Percentiles rank a stretch among this genome's conserved stretches.
Evolutionary conservation across 2,329 filamentous ascomycete genomes (phyloP).

Genomic region (Didymella pinodella): DNA sequence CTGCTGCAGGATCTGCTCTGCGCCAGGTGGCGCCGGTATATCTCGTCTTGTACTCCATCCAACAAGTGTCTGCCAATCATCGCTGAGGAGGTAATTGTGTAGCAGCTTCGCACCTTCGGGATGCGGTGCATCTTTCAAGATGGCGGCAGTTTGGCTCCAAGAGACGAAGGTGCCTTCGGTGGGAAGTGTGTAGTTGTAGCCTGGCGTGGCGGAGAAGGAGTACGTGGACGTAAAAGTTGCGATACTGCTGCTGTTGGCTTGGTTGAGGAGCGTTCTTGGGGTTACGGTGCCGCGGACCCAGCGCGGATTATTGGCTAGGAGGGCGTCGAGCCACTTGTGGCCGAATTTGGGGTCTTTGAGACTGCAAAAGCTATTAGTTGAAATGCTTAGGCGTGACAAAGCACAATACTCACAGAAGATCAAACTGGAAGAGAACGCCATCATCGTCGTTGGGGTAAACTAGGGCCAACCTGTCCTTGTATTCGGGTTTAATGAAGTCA

Average conservation of each 20-base stretch:
- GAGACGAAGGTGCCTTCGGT: slow-evolving; percentile 53
- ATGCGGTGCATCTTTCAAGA: slow-evolving; percentile 59
- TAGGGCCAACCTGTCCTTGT: slow-evolving; percentile 62
- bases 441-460: slow-evolving; percentile 68
- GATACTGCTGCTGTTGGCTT: slow-evolving; percentile 32
- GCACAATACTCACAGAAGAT: slow-evolving; percentile 51
- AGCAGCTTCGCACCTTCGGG: slow-evolving; percentile 62
- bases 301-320: slow-evolving; percentile 59
- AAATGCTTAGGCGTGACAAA: not conserved
- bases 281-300: slow-evolving; percentile 63
- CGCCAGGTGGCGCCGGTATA: slow-evolving; percentile 38
- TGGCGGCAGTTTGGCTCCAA: slow-evolving; percentile 61
- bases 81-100: slow-evolving; percentile 57
- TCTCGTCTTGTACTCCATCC: slow-evolving; percentile 52
- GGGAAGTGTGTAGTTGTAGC: slow-evolving; percentile 35
- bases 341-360: slow-evolving; percentile 50
- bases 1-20: slow-evolving; percentile 43
- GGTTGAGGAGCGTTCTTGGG: slow-evolving; percentile 48
- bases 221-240: slow-evolving; percentile 29
- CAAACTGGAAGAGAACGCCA: slow-evolving; percentile 61
- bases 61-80: slow-evolving; percentile 50
- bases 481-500: slow-evolving; percentile 59
- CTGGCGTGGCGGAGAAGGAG: slow-evolving; percentile 1
- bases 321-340: slow-evolving; percentile 56
- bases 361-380: slow-evolving; percentile 14